A percentile compares a stretch with the other conserved stretches of the same genome.
Evolutionary conservation across 371 early-diverging fungal genomes (phyloP).

Genomic region (Mucor racemosus): DNA sequence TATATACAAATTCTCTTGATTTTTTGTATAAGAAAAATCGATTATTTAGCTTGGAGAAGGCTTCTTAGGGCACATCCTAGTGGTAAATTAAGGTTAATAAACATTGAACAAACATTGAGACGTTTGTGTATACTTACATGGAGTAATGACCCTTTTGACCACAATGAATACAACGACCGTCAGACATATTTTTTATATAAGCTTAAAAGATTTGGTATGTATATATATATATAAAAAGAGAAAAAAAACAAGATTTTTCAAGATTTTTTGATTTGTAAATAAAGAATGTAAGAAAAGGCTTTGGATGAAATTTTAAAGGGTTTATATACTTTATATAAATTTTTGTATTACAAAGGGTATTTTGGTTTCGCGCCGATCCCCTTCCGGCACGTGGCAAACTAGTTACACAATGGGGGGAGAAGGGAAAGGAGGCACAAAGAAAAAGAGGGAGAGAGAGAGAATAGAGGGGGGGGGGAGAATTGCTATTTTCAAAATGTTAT

Average conservation of each 20-base stretch:
- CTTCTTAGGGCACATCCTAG: constrained; percentile 51
- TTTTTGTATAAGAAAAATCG: neutral
- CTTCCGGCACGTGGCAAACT: constrained; percentile 27
- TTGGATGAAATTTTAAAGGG: neutral
- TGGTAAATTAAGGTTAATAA: constrained; percentile 2
- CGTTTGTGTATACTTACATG: constrained; percentile 36
- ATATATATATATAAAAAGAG: neutral
- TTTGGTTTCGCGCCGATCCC: constrained; percentile 21
- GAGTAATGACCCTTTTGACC: constrained; percentile 54
- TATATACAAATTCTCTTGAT: neutral
- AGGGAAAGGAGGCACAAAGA: neutral
- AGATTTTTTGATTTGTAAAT: neutral
- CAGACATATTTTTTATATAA: constrained; percentile 39
- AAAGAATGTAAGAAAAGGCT: neutral
- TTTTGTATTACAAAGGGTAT: neutral
- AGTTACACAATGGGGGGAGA: neutral
- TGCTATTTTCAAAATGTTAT: neutral
- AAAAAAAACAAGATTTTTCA: neutral
- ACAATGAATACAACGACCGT: constrained; percentile 57
- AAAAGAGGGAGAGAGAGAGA: neutral
- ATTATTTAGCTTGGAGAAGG: constrained; percentile 28
- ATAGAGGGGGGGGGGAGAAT: neutral
- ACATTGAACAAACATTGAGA: neutral
- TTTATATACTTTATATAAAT: neutral
- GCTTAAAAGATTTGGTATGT: neutral